These are phyloP conservation scores for Wolfiporia cocos DNA, from an alignment of 1,284 basidiomycete species.

Conservation along the genomic window DNA sequence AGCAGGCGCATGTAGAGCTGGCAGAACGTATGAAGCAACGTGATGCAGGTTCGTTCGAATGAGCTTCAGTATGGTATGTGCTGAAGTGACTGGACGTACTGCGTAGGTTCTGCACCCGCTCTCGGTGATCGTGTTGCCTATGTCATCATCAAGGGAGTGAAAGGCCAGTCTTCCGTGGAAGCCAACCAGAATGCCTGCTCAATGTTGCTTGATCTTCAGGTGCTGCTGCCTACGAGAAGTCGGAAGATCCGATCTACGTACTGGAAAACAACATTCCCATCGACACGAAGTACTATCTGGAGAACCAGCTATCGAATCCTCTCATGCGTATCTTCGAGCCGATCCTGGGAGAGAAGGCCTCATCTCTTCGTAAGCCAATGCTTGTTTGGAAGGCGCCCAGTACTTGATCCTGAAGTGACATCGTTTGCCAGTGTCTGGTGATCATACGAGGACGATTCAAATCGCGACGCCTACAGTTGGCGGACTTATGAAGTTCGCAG, in stretches of 20 bases:
- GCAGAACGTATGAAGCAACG: conserved; percentile 93
- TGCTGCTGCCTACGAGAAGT: conserved; percentile 97
- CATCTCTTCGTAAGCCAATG: conserved; percentile 63
- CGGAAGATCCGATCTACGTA: conserved; percentile 93
- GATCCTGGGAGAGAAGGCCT: conserved; percentile 88
- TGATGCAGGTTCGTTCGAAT: conserved; percentile 61
- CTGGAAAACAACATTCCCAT: conserved; percentile 96
- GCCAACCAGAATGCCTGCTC: not conserved
- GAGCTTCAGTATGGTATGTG: not conserved
- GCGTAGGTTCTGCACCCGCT: conserved; percentile 81
- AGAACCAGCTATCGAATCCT: conserved; percentile 94
- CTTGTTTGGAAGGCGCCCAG: not conserved
- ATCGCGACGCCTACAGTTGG: conserved; percentile 94
- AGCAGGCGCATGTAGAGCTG: conserved; percentile 93
- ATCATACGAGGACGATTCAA: conserved; percentile 89
- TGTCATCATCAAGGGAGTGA: conserved; percentile 93
- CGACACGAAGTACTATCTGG: conserved; percentile 94
- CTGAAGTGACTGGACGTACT: not conserved
- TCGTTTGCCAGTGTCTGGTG: conserved; percentile 70
- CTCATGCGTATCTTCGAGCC: conserved; percentile 96
- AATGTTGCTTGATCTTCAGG: no score
- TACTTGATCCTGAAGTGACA: conserved; percentile 2
- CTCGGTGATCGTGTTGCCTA: conserved; percentile 96
- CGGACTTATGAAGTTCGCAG: conserved; percentile 95
- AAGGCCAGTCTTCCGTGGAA: conserved; percentile 65